These are phyloP conservation scores for Kazachstania sp. DNA, from an alignment of 1,139 yeast species.

Conservation along the genomic window DNA sequence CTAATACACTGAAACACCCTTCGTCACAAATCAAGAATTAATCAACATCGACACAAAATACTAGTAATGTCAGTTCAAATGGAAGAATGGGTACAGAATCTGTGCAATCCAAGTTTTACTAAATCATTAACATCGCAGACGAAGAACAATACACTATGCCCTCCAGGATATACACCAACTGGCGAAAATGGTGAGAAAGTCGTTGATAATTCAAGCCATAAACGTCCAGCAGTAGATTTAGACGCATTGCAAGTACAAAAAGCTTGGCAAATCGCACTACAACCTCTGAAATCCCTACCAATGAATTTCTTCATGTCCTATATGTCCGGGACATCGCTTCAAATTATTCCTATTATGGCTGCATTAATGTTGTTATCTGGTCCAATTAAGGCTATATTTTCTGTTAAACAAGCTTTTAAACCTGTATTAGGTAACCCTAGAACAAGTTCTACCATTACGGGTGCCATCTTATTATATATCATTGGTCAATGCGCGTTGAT, in stretches of 20 bases:
- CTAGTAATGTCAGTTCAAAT: not conserved
- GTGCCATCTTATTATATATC: constrained; percentile 43
- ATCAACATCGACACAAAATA: not conserved
- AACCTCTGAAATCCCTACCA: constrained; percentile 80
- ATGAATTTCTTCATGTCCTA: constrained; percentile 87
- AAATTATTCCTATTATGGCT: constrained; percentile 86
- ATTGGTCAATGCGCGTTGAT: constrained; percentile 57
- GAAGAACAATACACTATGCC: constrained; percentile 9
- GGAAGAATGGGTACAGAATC: constrained; percentile 1
- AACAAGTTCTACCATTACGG: constrained; percentile 37
- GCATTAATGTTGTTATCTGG: constrained; percentile 74
- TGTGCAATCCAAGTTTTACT: not conserved
- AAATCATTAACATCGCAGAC: not conserved
- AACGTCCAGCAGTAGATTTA: constrained; percentile 18
- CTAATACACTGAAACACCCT: no score
- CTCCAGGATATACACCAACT: constrained; percentile 19
- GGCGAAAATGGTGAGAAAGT: constrained; percentile 6
- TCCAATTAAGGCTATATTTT: constrained; percentile 65
- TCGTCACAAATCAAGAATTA: no score
- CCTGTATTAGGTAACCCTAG: constrained; percentile 33
- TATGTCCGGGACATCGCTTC: constrained; percentile 88
- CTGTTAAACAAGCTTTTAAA: constrained; percentile 42
- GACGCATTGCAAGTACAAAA: constrained; percentile 46
- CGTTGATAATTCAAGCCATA: constrained; percentile 7
- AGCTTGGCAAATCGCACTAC: constrained; percentile 81